These are phyloP conservation scores for Mycena epipterygia DNA, from an alignment of 768 basidiomycete species.

Conservation along the genomic window DNA sequence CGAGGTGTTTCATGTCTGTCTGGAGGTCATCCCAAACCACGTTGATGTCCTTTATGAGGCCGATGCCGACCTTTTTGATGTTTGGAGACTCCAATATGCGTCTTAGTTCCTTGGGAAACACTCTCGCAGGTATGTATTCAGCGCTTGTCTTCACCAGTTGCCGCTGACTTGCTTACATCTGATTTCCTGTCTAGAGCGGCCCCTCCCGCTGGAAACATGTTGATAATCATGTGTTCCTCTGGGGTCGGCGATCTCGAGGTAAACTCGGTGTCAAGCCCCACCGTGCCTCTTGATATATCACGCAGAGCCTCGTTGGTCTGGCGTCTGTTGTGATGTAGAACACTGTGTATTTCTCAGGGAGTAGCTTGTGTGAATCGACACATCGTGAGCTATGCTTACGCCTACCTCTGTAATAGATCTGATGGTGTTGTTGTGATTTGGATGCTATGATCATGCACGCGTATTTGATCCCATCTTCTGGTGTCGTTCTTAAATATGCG, in stretches of 20 bases:
- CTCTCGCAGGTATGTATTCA: background rate
- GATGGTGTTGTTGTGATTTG: no score
- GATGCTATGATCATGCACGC: no score
- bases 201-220: background rate
- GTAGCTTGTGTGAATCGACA: background rate
- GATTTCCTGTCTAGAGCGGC: background rate
- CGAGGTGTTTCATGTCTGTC: background rate
- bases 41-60: background rate
- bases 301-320: background rate
- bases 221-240: background rate
- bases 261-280: conserved; percentile 13
- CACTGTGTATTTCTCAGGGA: background rate
- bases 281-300: background rate
- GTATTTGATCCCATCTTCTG: no score
- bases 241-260: background rate
- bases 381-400: no score
- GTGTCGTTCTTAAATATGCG: no score
- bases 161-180: no score
- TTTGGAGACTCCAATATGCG: background rate
- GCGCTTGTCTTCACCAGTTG: background rate
- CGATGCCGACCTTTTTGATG: background rate
- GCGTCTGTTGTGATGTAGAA: background rate
- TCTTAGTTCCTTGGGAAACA: background rate
- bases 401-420: no score
- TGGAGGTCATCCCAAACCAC: background rate